phyloP scores from a whole-genome alignment of 305 asterid genomes.

The Fraxinus xanthoxyloides region DNA sequence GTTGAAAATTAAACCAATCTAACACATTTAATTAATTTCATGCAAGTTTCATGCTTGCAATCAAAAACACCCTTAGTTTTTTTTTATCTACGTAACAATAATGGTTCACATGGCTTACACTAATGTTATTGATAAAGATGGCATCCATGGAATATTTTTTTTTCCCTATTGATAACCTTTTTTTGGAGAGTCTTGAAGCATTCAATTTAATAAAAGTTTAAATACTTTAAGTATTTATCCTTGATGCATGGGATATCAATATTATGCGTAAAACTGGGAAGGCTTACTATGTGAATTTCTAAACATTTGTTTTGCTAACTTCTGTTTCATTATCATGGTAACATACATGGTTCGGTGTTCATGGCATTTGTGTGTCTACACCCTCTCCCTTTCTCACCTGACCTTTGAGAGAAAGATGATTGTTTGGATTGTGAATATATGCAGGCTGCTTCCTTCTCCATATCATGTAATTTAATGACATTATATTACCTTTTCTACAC shows the following conservation, averaged over 20 bases:
- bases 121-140: background rate
- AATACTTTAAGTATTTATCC: background rate
- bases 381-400: background rate
- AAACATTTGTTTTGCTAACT: background rate
- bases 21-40: too few relatives aligned
- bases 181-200: background rate
- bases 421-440: background rate
- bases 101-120: background rate
- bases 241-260: background rate
- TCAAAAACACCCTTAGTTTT: too few relatives aligned
- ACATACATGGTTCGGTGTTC: background rate
- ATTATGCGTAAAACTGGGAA: background rate
- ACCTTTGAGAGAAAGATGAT: background rate
- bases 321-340: background rate
- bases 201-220: background rate
- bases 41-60: too few relatives aligned
- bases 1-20: too few relatives aligned
- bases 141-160: background rate
- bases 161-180: background rate
- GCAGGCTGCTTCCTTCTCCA: background rate
- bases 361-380: background rate
- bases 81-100: too few relatives aligned
- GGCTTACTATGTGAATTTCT: background rate
- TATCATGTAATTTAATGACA: slow-evolving; percentile 14
- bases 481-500: slow-evolving; percentile 8